Base-by-base conservation (phyloP, 805 yeast genomes). In the Candida pseudoglaebosa region DNA sequence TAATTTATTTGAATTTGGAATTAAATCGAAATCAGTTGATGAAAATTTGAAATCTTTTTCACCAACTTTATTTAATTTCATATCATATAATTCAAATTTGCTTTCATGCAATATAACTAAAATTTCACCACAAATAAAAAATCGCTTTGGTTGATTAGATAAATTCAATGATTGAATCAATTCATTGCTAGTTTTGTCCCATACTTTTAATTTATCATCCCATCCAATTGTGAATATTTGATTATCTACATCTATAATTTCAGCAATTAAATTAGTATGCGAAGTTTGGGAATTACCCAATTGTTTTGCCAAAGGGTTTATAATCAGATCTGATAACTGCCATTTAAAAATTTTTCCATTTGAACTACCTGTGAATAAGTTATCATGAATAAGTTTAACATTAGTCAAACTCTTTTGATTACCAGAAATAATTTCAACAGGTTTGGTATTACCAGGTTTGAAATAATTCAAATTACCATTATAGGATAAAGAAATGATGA, bases 371-470 rank as follows among this genome's bases (percentile, higher is more conserved):
- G 90, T 73, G 42, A 66, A 61, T 6, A 79, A 38, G 5, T 41
- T 16, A 0, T 52, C 47, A 2, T 40, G 48, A 4, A 54, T 59
- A 24, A 82, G 54, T 4, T 40, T 21, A 6, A 48, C 20, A 0
- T 89, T 73, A 1, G 96, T 87, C 40, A 91, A 75, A 10, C 89
- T 73, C 49, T 80, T 79, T 58, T 90, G 96, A 54, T 91, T 97
- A 16, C 97, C 96, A 40, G 65, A 59, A 12, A 87, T 62, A 1
- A 72, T 61, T 19, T 53, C 53, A 3, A 56, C 57, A 2, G 77
- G 74, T 28, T 48, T 42, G 5, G 50, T 24, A 6, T 51, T 56
- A 10, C 70, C 72, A 10, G 65, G 50, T 19, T 62, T 52, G 53
- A 82, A 81, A 50, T 75, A 73, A 57, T 81, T 77, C 49, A 93